A percentile compares a stretch with the other conserved stretches of the same genome.
These are phyloP conservation scores for Suillus americanus DNA, from an alignment of 768 basidiomycete genomes.

Conservation along the genomic window DNA sequence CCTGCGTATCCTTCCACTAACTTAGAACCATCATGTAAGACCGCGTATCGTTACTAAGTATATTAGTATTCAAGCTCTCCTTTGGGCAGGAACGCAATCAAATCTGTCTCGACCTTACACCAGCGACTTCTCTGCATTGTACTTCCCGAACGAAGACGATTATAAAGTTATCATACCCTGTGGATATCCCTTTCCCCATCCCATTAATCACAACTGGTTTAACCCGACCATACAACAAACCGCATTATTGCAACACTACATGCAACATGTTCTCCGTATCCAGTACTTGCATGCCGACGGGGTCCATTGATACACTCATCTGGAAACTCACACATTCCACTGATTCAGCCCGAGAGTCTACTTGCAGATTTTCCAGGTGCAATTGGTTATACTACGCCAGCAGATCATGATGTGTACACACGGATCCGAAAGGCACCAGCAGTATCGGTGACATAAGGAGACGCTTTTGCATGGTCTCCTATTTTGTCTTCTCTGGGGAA, in stretches of 20 bases:
- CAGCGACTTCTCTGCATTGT: conserved; percentile 25
- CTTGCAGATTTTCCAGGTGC: conserved; percentile 50
- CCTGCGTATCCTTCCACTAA: conserved; percentile 38
- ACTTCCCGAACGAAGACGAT: conserved; percentile 18
- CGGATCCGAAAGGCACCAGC: background rate
- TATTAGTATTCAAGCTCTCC: conserved; percentile 64
- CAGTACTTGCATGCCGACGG: conserved; percentile 71
- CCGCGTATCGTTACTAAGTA: conserved; percentile 66
- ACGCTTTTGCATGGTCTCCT: conserved; percentile 78
- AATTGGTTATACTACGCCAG: conserved; percentile 16
- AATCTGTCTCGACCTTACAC: conserved; percentile 27
- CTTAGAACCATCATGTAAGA: conserved; percentile 69
- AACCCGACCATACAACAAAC: conserved; percentile 20
- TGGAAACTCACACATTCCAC: conserved; percentile 49
- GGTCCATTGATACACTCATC: conserved; percentile 45
- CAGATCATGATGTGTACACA: conserved; percentile 22
- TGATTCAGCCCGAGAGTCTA: conserved; percentile 47
- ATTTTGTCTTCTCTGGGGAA: conserved; percentile 78
- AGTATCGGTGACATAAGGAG: conserved; percentile 46
- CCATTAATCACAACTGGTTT: conserved; percentile 8
- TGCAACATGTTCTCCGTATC: conserved; percentile 58
- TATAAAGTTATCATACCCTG: conserved; percentile 28
- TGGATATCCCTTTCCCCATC: conserved; percentile 12
- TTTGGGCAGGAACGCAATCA: conserved; percentile 44
- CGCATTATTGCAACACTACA: conserved; percentile 43